Conservation (phyloP, 2,329 filamentous ascomycete genomes). For the Triangularia verruculosa region DNA sequence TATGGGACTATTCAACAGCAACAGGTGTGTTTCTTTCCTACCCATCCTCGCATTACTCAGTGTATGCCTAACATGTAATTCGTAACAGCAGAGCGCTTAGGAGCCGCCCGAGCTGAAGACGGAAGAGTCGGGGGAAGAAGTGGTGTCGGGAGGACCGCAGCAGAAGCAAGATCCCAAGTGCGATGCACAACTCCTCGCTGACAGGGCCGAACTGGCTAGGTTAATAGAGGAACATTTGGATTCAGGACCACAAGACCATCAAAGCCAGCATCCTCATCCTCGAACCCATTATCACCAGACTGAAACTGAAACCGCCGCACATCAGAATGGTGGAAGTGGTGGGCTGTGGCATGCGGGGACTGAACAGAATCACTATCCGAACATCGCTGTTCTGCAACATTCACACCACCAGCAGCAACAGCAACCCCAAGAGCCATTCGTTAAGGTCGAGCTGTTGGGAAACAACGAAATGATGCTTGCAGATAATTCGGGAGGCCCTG, state of each 20-base stretch:
- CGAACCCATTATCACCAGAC: background rate
- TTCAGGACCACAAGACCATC: background rate
- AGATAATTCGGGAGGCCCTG: background rate
- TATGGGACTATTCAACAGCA: constrained; percentile 78
- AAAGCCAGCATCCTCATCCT: background rate
- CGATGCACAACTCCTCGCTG: background rate
- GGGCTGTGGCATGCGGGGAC: too few species aligned
- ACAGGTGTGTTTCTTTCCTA: constrained; percentile 59
- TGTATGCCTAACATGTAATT: background rate
- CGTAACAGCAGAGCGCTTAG: constrained; percentile 21
- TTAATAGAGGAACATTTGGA: background rate
- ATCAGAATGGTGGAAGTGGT: too few species aligned
- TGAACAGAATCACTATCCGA: too few species aligned
- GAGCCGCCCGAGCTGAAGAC: background rate
- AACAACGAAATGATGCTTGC: background rate
- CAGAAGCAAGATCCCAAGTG: background rate
- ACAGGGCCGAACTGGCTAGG: background rate
- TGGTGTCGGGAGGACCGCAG: background rate
- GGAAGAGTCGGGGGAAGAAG: background rate
- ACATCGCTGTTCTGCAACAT: too few species aligned
- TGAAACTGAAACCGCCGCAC: too few species aligned
- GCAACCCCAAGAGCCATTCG: background rate
- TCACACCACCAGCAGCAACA: background rate
- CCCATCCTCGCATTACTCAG: background rate
- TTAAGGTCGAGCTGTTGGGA: background rate